These are phyloP conservation scores for Epichloe sylvatica DNA, from an alignment of 2,329 filamentous ascomycete genomes.

Conservation along the genomic window DNA sequence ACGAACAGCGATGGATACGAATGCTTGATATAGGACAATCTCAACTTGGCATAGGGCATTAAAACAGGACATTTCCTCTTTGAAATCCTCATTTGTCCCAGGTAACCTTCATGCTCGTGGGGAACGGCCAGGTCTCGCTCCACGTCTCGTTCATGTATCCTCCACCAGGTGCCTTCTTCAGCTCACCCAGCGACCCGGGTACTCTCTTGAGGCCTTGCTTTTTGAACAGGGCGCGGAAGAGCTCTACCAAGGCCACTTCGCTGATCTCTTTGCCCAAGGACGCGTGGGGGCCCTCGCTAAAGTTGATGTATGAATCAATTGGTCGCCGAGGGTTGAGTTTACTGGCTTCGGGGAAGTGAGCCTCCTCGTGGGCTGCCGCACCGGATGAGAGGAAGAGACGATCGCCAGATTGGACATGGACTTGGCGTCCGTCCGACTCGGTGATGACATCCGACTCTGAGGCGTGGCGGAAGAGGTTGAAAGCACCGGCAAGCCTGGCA, in stretches of 20 bases:
- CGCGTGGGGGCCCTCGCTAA: slow-evolving; percentile 48
- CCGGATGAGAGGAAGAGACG: slow-evolving; percentile 51
- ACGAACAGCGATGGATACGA: too few relatives aligned
- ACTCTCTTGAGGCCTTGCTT: slow-evolving; percentile 47
- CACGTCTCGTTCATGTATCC: slow-evolving; percentile 56
- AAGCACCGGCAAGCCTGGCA: slow-evolving; percentile 51
- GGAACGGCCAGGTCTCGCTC: slow-evolving; percentile 34
- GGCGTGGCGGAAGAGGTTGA: slow-evolving; percentile 45
- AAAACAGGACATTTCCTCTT: background rate
- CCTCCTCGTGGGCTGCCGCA: slow-evolving; percentile 39
- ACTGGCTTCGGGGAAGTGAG: slow-evolving; percentile 46
- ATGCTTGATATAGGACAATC: too few relatives aligned
- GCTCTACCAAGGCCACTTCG: slow-evolving; percentile 48
- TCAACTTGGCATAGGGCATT: background rate
- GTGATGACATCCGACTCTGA: slow-evolving; percentile 29
- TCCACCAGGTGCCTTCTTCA: slow-evolving; percentile 48
- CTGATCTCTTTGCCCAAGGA: slow-evolving; percentile 48
- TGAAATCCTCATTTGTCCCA: slow-evolving; percentile 25
- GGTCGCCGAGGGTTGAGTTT: slow-evolving; percentile 50
- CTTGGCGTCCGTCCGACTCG: slow-evolving; percentile 36
- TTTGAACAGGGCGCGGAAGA: slow-evolving; percentile 52
- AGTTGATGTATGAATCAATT: slow-evolving; percentile 49
- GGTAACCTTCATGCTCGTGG: slow-evolving; percentile 38
- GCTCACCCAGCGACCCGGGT: slow-evolving; percentile 47
- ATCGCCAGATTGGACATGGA: slow-evolving; percentile 41